Conservation (phyloP, 2,329 filamentous ascomycete species). For the Colletotrichum chrysophilum region DNA sequence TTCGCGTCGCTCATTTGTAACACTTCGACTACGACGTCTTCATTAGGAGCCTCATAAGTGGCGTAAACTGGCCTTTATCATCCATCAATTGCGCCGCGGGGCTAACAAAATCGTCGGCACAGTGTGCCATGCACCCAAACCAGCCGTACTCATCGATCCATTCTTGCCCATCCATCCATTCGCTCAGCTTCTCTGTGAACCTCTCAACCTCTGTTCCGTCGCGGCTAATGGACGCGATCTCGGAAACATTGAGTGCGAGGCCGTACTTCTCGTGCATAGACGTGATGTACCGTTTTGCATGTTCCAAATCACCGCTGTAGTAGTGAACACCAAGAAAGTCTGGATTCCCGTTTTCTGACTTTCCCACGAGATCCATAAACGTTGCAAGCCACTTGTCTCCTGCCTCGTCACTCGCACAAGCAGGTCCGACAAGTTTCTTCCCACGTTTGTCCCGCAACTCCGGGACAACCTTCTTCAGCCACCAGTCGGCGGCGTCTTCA, state of each 20-base stretch:
- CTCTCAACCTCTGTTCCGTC: slow-evolving; percentile 37
- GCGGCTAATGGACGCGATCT: slow-evolving; percentile 45
- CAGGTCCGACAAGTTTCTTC: slow-evolving; percentile 41
- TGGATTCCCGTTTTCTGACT: slow-evolving; percentile 29
- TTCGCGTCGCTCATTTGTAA: background rate
- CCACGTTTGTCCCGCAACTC: background rate
- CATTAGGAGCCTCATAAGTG: slow-evolving; percentile 26
- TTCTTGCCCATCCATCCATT: slow-evolving; percentile 46
- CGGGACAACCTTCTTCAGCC: slow-evolving; percentile 40
- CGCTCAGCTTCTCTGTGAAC: slow-evolving; percentile 43
- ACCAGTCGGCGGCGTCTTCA: slow-evolving; percentile 41
- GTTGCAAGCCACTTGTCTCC: slow-evolving; percentile 45
- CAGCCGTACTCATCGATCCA: slow-evolving; percentile 49
- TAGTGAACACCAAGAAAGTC: slow-evolving; percentile 50
- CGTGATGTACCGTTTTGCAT: slow-evolving; percentile 39
- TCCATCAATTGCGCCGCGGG: slow-evolving; percentile 51
- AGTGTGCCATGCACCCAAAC: slow-evolving; percentile 46
- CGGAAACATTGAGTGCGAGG: slow-evolving; percentile 41
- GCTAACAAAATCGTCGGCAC: slow-evolving; percentile 49
- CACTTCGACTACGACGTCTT: background rate
- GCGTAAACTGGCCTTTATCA: slow-evolving; percentile 41
- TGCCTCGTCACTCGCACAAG: slow-evolving; percentile 39
- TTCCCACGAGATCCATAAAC: slow-evolving; percentile 40
- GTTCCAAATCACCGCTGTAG: slow-evolving; percentile 38
- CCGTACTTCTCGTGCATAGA: slow-evolving; percentile 38